Conservation (phyloP, 257 asterid genomes). For the Petrea volubilis region DNA sequence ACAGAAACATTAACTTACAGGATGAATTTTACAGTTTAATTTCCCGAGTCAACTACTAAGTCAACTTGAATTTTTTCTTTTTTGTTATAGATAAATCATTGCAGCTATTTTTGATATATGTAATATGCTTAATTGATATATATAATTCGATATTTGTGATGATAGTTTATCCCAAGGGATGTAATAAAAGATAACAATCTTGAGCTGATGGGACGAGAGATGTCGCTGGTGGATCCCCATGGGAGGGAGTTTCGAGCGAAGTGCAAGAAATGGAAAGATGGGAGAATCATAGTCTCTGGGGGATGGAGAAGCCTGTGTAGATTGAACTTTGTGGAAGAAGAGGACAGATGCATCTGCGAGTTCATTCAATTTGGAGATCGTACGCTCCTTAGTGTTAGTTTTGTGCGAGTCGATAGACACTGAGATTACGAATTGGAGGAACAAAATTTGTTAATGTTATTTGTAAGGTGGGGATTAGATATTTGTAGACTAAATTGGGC, state of each 20-base stretch:
- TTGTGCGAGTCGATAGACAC: background rate
- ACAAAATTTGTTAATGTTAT: background rate
- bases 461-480: too few relatives aligned
- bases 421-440: background rate
- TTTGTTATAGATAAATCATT: too few relatives aligned
- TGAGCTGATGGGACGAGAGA: background rate
- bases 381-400: background rate
- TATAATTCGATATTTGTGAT: background rate
- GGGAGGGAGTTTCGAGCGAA: slow-evolving; percentile 3
- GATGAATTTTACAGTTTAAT: too few relatives aligned
- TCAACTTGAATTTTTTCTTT: too few relatives aligned
- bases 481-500: too few relatives aligned
- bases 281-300: background rate
- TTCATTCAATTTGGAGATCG: background rate
- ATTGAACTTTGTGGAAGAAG: background rate
- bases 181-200: background rate
- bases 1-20: too few relatives aligned
- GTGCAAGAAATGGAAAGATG: slow-evolving; percentile 17
- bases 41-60: too few relatives aligned
- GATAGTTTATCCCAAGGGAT: slow-evolving; percentile 9
- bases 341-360: slow-evolving; percentile 6
- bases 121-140: background rate
- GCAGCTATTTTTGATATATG: background rate
- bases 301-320: slow-evolving; percentile 9
- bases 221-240: background rate